These are phyloP conservation scores for Narthecium ossifragum DNA, from an alignment of 106 monocot genomes.

Conservation along the genomic window DNA sequence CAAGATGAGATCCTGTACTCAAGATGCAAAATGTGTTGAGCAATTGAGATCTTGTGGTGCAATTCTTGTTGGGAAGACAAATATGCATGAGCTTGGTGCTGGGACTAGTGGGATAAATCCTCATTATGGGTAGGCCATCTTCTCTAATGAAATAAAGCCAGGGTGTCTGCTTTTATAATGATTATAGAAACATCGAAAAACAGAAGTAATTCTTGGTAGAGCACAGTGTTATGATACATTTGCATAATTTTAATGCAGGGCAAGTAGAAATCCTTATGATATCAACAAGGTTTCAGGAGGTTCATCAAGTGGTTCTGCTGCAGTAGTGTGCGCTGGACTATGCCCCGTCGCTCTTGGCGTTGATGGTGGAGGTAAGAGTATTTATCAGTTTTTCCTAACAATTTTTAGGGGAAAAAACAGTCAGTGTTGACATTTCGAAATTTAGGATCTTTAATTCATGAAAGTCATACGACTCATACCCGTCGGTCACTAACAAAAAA, in stretches of 20 bases:
- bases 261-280: slow-evolving; percentile 76
- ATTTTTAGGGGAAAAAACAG: neutral
- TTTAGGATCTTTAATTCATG: neutral
- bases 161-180: too few species aligned
- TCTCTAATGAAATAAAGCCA: too few species aligned
- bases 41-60: slow-evolving; percentile 83
- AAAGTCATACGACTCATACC: neutral
- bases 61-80: slow-evolving; percentile 86
- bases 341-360: slow-evolving; percentile 92
- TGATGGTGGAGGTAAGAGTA: slow-evolving; percentile 76
- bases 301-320: slow-evolving; percentile 96
- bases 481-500: neutral
- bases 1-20: slow-evolving; percentile 46
- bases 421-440: neutral
- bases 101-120: slow-evolving; percentile 94
- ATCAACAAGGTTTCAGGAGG: slow-evolving; percentile 72
- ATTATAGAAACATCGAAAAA: too few species aligned
- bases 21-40: slow-evolving; percentile 64
- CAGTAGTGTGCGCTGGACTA: slow-evolving; percentile 76
- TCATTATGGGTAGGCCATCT: slow-evolving; percentile 73
- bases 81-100: slow-evolving; percentile 96
- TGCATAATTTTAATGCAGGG: slow-evolving; percentile 24
- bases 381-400: slow-evolving; percentile 15
- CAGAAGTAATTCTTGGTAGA: too few species aligned
- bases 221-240: neutral